phyloP scores from a whole-genome alignment of 192 early-diverging fungal species.

The Gamsiella multidivaricata region DNA sequence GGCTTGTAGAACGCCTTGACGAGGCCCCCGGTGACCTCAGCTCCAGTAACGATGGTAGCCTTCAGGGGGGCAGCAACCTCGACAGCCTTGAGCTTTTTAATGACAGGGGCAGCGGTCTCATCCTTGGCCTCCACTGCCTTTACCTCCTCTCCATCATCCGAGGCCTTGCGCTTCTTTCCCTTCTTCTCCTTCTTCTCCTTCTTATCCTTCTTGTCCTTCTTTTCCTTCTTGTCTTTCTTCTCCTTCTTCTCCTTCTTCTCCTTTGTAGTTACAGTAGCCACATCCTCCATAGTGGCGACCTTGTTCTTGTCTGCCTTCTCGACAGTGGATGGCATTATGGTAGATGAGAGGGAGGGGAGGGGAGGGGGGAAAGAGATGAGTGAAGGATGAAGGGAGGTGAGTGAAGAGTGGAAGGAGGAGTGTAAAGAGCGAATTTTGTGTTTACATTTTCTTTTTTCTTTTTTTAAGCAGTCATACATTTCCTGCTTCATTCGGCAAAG shows the following conservation, averaged over 20 bases:
- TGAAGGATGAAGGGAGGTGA: neutral
- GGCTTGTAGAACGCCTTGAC: conserved; percentile 53
- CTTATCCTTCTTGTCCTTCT: conserved; percentile 40
- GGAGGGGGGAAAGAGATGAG: neutral
- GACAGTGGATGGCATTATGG: conserved; percentile 17
- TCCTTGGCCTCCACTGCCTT: neutral
- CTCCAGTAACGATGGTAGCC: conserved; percentile 36
- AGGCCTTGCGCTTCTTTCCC: conserved; percentile 43
- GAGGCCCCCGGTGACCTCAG: conserved; percentile 58
- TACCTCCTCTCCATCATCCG: conserved; percentile 21
- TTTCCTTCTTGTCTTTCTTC: conserved; percentile 39
- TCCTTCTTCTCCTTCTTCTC: conserved; percentile 52
- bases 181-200: conserved; percentile 54
- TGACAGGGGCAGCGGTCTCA: conserved; percentile 10
- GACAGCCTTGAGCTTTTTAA: conserved; percentile 52
- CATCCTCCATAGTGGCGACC: conserved; percentile 10
- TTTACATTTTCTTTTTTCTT: conserved; percentile 7
- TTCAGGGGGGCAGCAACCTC: conserved; percentile 33
- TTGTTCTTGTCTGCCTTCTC: conserved; percentile 21
- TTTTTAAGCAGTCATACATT: conserved; percentile 2
- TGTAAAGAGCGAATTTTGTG: too few relatives aligned
- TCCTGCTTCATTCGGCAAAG: too few relatives aligned
- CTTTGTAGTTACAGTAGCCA: conserved; percentile 16
- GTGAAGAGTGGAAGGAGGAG: too few relatives aligned
- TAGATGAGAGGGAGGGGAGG: neutral